Base-by-base conservation (phyloP, 352 stramenopile genomes). In the Phytophthora cryptogea region DNA sequence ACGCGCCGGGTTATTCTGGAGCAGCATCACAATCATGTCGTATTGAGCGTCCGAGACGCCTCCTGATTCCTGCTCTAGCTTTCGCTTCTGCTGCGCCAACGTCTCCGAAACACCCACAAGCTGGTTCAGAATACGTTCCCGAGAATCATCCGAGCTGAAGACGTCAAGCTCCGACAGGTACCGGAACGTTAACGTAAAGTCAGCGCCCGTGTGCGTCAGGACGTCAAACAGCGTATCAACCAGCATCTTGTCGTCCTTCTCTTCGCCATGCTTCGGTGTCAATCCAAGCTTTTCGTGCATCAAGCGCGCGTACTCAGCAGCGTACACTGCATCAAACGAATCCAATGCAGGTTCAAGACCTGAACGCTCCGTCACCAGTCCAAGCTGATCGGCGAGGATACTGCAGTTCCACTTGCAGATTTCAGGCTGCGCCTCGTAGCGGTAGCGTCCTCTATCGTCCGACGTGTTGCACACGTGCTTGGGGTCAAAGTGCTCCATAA, bases 401-500 rank as follows among this genome's bases (percentile, higher is more conserved):
- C 62, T 40, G 39, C 74, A 86, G 54, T 96, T 96, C 83, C 84
- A 96, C 65, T 92, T 91, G 72, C 88, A 95, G 48, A 95, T 87
- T 59, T 86, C 74, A 30, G 88, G 83, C 35, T 96, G 88, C 13
- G 79, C 77, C 37, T 91, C 79, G 59, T 92, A 96, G 9, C 83
- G 73, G 59, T 97, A 96, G 5, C 89, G 77, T 4, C 89, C 83
- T 23, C 65, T 65, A 47, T 89, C 76, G 50, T 96, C 89, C 11
- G 84, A 94, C 44, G 80, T 87, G 55, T 95, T 95, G 73, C 82
- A 92, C 40, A 92, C 68, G 49, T 92, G 82, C 35, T 86, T 68
- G 2, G 80, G 74, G 52, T 97, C 80, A 60, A 96, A 97, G 53
- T 92, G 77, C 59, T 97, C 90, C 86, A 97, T 94, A 59, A 96